A percentile compares a stretch with the other conserved stretches of the same genome.
Evolutionary conservation across 2,329 filamentous ascomycete genomes (phyloP).

Genomic region (Aspergillus sp.): DNA sequence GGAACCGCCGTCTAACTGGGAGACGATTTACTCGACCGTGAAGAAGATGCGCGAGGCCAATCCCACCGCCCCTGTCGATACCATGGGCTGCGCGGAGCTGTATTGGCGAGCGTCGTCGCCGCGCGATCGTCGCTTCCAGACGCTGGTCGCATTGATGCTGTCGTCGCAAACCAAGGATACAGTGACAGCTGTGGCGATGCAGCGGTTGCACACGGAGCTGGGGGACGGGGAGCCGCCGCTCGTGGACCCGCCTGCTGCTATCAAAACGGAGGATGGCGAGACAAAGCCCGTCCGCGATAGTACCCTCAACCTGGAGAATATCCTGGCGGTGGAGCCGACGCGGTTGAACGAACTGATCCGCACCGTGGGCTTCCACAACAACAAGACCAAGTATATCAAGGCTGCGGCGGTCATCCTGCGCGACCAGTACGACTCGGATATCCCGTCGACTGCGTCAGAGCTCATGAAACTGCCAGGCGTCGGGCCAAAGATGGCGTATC

Average conservation of each 20-base stretch:
- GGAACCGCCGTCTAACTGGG: conserved; percentile 75
- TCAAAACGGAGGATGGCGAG: conserved; percentile 24
- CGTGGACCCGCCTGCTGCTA: conserved; percentile 1
- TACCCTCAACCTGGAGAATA: conserved; percentile 69
- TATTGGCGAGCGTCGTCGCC: conserved; percentile 43
- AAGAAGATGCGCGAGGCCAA: conserved; percentile 73
- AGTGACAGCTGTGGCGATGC: conserved; percentile 80
- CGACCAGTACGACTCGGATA: conserved; percentile 69
- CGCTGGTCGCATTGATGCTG: conserved; percentile 82
- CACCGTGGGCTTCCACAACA: conserved; percentile 90
- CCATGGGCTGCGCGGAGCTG: conserved; percentile 78
- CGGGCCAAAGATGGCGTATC: conserved; percentile 91
- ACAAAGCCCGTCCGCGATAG: conserved; percentile 34
- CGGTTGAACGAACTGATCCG: conserved; percentile 71
- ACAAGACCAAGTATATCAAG: conserved; percentile 84
- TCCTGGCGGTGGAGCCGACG: conserved; percentile 67
- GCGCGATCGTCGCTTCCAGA: conserved; percentile 73
- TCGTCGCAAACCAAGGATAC: conserved; percentile 93
- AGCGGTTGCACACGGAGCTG: conserved; percentile 71
- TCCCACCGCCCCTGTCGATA: conserved; percentile 79
- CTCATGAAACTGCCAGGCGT: conserved; percentile 79
- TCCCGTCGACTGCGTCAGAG: conserved; percentile 73
- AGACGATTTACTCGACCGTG: conserved; percentile 73
- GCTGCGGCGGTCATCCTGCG: conserved; percentile 69
- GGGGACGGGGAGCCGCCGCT: conserved; percentile 27